A percentile compares a stretch with the other conserved stretches of the same genome.
Conservation (phyloP, 2,329 filamentous ascomycete species). For the Penicillium corylophilum region DNA sequence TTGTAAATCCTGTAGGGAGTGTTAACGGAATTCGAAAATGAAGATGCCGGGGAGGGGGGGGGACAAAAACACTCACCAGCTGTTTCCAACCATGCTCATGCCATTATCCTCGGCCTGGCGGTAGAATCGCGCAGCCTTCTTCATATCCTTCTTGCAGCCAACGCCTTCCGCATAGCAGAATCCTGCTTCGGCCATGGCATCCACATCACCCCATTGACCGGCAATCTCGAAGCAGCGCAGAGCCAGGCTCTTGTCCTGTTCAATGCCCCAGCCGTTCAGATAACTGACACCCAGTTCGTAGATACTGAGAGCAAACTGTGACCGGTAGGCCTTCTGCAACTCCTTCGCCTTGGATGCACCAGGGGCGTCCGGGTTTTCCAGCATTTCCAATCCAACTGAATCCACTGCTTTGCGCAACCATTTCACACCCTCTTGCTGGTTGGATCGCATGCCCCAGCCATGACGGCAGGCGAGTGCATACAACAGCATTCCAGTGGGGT, state of each 20-base stretch:
- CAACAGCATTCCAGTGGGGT: slow-evolving; percentile 91
- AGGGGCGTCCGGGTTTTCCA: slow-evolving; percentile 63
- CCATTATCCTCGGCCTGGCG: slow-evolving; percentile 87
- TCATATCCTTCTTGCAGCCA: slow-evolving; percentile 93
- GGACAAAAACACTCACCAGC: slow-evolving; percentile 67
- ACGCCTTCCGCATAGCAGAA: slow-evolving; percentile 95
- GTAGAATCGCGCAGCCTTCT: slow-evolving; percentile 89
- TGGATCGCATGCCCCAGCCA: slow-evolving; percentile 95
- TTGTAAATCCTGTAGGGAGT: slow-evolving; percentile 78
- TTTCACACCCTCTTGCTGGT: slow-evolving; percentile 82
- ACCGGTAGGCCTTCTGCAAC: slow-evolving; percentile 75
- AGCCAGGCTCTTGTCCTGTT: slow-evolving; percentile 84
- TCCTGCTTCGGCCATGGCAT: slow-evolving; percentile 89
- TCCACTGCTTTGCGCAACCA: slow-evolving; percentile 94
- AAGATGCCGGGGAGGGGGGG: slow-evolving; percentile 2
- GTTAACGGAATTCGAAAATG: slow-evolving; percentile 11
- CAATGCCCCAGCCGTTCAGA: slow-evolving; percentile 97
- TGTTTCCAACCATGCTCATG: slow-evolving; percentile 97
- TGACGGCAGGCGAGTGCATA: slow-evolving; percentile 94
- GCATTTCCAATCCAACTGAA: slow-evolving; percentile 75
- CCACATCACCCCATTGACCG: slow-evolving; percentile 89
- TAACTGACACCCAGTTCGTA: slow-evolving; percentile 96
- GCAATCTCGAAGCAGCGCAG: slow-evolving; percentile 95
- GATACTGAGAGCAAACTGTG: slow-evolving; percentile 91
- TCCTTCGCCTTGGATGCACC: slow-evolving; percentile 59